Evolutionary conservation across 768 basidiomycete genomes (phyloP).

Genomic region (Auricularia sp.): DNA sequence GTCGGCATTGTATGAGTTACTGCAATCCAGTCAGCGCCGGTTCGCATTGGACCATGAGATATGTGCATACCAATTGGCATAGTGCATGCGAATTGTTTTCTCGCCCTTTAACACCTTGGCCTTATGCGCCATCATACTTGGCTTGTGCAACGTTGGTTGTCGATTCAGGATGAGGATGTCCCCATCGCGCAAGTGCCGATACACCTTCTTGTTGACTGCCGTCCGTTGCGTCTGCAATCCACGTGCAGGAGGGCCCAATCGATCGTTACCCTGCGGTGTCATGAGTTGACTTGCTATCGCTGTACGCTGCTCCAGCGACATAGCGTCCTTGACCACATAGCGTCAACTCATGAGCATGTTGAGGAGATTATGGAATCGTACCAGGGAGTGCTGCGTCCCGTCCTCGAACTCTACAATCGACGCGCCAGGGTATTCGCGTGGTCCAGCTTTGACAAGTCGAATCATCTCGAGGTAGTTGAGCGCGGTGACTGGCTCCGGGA

Average conservation of each 20-base stretch:
- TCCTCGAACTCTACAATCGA: conserved; percentile 94
- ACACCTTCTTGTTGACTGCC: conserved; percentile 92
- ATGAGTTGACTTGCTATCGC: conserved; percentile 93
- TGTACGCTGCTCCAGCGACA: conserved; percentile 80
- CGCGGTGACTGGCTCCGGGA: conserved; percentile 92
- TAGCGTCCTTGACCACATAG: conserved; percentile 53
- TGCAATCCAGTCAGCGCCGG: conserved; percentile 23
- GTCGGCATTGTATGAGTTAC: conserved; percentile 97
- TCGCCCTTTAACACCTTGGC: conserved; percentile 88
- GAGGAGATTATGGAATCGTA: conserved; percentile 22
- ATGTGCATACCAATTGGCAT: conserved; percentile 79
- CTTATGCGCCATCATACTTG: conserved; percentile 98
- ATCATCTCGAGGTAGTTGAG: conserved; percentile 83
- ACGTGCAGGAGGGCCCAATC: conserved; percentile 32
- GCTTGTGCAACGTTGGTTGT: conserved; percentile 97
- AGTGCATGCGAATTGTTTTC: conserved; percentile 99
- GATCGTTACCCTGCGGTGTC: conserved; percentile 70
- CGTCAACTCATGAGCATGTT: not conserved
- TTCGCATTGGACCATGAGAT: not conserved
- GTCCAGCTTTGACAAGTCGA: conserved; percentile 84
- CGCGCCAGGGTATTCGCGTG: conserved; percentile 84
- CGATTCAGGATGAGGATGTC: conserved; percentile 94
- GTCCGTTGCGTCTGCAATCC: conserved; percentile 69
- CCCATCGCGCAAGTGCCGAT: conserved; percentile 87
- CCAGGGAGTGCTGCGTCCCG: conserved; percentile 76